Evolutionary conservation across 2,329 filamentous ascomycete species (phyloP).

Genomic region (Mycosphaerelloides madeirae): DNA sequence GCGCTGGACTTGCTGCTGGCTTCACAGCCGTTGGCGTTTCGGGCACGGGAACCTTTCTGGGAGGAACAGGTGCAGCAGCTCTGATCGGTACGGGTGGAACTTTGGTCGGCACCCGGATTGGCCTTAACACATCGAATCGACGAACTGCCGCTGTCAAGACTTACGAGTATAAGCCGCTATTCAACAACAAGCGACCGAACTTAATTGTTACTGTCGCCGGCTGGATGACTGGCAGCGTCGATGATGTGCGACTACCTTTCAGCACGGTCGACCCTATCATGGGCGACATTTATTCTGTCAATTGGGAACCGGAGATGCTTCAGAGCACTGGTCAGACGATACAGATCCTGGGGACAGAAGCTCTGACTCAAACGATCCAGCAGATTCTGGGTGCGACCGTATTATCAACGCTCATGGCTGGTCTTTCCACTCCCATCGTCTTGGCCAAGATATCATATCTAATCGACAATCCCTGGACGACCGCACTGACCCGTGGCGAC

Average conservation of each 20-base stretch:
- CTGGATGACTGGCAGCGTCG: constrained; percentile 97
- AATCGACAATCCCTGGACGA: constrained; percentile 97
- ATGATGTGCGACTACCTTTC: constrained; percentile 91
- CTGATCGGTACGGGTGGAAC: constrained; percentile 89
- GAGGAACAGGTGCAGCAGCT: constrained; percentile 85
- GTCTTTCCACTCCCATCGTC: constrained; percentile 84
- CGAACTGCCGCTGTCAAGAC: constrained; percentile 90
- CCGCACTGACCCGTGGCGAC: constrained; percentile 88
- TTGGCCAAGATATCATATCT: constrained; percentile 91
- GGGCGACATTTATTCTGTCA: constrained; percentile 94
- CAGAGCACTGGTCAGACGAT: constrained; percentile 97
- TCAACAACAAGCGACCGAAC: constrained; percentile 97
- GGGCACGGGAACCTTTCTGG: constrained; percentile 82
- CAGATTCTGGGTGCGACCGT: constrained; percentile 91
- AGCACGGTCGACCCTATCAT: constrained; percentile 96
- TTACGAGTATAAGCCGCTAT: constrained; percentile 91
- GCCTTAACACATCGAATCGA: constrained; percentile 75
- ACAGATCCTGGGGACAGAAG: constrained; percentile 96
- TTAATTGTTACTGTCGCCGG: constrained; percentile 91
- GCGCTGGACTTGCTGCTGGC: constrained; percentile 85
- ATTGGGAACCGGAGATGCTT: constrained; percentile 98
- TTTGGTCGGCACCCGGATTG: constrained; percentile 80
- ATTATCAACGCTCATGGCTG: constrained; percentile 83
- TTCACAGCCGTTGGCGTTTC: constrained; percentile 92
- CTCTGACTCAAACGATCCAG: constrained; percentile 91